A percentile compares a stretch with the other conserved stretches of the same genome.
Evolutionary conservation across 768 basidiomycete species (phyloP).

Genomic region (Cyclocybe aegerita): DNA sequence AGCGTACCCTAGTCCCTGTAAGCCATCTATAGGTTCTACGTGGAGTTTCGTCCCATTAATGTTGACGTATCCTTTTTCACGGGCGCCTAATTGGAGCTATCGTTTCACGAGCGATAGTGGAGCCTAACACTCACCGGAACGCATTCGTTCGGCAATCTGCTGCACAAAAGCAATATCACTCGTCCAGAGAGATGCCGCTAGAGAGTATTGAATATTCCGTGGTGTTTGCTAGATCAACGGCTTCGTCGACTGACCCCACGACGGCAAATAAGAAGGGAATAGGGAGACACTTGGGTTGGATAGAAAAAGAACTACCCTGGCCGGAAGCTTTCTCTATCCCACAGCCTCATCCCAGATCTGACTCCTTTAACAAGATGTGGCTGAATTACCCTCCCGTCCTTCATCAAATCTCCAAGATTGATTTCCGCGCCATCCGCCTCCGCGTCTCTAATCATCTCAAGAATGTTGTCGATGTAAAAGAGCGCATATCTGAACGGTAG

Average conservation of each 20-base stretch:
- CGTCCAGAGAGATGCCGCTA: constrained; percentile 55
- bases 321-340: constrained; percentile 63
- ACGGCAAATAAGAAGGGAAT: constrained; percentile 27
- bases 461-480: constrained; percentile 48
- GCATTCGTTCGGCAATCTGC: constrained; percentile 44
- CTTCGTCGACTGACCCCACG: constrained; percentile 51
- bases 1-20: constrained; percentile 50
- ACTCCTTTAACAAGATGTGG: constrained; percentile 51
- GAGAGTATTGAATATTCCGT: constrained; percentile 55
- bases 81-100: neutral
- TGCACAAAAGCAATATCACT: constrained; percentile 41
- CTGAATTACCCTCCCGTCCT: constrained; percentile 40
- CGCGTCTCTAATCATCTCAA: constrained; percentile 45
- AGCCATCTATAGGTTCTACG: constrained; percentile 34
- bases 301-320: constrained; percentile 39
- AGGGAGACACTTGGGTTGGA: neutral
- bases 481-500: constrained; percentile 29
- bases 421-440: constrained; percentile 43
- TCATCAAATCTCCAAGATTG: constrained; percentile 40
- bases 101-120: neutral
- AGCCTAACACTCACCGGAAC: constrained; percentile 35
- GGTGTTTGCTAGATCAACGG: constrained; percentile 53
- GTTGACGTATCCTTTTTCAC: constrained; percentile 43
- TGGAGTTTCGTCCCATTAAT: constrained; percentile 58
- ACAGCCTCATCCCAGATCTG: constrained; percentile 47